These are phyloP conservation scores for Malassezia pachydermatis DNA, from an alignment of 1,284 basidiomycete genomes.

Conservation along the genomic window DNA sequence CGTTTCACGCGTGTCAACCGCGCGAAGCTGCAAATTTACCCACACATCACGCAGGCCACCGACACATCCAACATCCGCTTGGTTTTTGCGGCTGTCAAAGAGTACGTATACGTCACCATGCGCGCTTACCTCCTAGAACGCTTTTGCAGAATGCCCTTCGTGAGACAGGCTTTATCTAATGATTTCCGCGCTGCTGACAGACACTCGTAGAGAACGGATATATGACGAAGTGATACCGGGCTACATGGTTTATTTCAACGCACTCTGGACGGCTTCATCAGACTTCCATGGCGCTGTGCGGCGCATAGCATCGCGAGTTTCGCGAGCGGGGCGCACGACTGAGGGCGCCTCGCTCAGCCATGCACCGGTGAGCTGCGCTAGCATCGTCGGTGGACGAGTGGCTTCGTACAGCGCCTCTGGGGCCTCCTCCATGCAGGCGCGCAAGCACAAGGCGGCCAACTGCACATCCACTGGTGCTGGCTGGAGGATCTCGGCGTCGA, in stretches of 20 bases:
- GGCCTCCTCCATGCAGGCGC: conserved; percentile 54
- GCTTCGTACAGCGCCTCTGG: conserved; percentile 62
- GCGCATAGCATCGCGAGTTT: conserved; percentile 67
- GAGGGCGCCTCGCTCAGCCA: conserved; percentile 62
- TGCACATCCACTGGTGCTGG: conserved; percentile 59
- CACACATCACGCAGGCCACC: conserved; percentile 55
- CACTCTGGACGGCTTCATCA: conserved; percentile 32
- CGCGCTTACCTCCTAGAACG: conserved; percentile 5
- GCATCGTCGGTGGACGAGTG: conserved; percentile 54
- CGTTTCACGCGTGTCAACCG: conserved; percentile 90
- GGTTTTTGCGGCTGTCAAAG: conserved; percentile 92
- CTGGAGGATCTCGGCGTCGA: conserved; percentile 55
- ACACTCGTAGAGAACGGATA: no score
- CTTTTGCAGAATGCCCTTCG: conserved; percentile 16
- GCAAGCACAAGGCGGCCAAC: conserved; percentile 54
- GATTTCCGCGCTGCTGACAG: no score
- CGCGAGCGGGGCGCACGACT: conserved; percentile 72
- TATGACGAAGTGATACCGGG: no score
- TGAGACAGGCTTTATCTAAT: conserved; percentile 15
- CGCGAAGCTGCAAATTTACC: conserved; percentile 40
- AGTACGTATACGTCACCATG: conserved; percentile 49
- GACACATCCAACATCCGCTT: conserved; percentile 63
- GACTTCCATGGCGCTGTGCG: conserved; percentile 38
- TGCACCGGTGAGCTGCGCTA: conserved; percentile 65
- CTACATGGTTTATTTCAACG: no score